Evolutionary conservation across 306 rosid genomes (phyloP).

Genomic region (Oemleria cerasiformis): DNA sequence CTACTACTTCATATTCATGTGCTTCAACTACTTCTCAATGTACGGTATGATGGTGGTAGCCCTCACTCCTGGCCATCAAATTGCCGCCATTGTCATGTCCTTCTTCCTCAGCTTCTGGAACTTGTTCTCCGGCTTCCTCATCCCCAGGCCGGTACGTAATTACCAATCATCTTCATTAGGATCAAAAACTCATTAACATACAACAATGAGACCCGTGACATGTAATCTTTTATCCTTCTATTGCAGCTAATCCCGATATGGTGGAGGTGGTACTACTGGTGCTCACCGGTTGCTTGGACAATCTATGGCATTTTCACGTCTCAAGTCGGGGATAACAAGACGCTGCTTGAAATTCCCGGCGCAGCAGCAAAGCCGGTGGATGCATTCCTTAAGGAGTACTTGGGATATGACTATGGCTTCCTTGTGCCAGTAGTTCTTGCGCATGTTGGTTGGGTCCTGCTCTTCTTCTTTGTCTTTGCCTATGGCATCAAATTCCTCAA

Average conservation of each 20-base stretch:
- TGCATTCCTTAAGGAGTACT: constrained; percentile 19
- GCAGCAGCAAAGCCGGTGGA: not conserved
- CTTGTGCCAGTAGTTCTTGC: constrained; percentile 30
- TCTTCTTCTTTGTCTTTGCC: constrained; percentile 35
- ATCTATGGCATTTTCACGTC: constrained; percentile 31
- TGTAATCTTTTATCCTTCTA: too few relatives aligned
- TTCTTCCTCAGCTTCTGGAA: constrained; percentile 67
- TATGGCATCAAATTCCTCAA: constrained; percentile 37
- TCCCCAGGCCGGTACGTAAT: constrained; percentile 51
- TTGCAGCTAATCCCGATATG: constrained; percentile 36
- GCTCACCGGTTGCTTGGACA: constrained; percentile 33
- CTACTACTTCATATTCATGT: constrained; percentile 62
- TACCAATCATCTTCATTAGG: not conserved
- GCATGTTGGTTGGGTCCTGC: constrained; percentile 33
- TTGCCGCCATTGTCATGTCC: constrained; percentile 54
- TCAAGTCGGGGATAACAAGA: constrained; percentile 23
- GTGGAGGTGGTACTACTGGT: constrained; percentile 44
- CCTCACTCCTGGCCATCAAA: constrained; percentile 51
- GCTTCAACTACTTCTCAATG: constrained; percentile 54
- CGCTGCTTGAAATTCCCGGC: not conserved
- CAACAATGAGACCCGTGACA: not conserved
- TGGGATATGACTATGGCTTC: constrained; percentile 33
- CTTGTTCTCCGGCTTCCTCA: constrained; percentile 65
- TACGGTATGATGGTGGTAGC: constrained; percentile 69
- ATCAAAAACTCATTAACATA: not conserved